phyloP scores from a whole-genome alignment of 2,329 filamentous ascomycete species.

The Botrytis fabae region DNA sequence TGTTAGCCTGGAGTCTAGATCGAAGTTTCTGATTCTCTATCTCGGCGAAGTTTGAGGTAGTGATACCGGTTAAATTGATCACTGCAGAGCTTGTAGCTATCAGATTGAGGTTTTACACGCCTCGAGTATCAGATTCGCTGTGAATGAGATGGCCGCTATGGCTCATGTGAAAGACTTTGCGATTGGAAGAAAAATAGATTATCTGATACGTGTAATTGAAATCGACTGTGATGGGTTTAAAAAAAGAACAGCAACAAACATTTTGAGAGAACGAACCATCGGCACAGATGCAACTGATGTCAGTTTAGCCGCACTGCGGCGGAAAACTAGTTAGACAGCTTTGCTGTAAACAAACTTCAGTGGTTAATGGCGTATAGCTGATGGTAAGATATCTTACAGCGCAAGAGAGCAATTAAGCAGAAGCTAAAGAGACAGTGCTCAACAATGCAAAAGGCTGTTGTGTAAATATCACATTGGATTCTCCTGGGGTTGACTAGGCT shows the following conservation, averaged over 20 bases:
- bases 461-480: neutral
- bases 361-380: neutral
- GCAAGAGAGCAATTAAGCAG: neutral
- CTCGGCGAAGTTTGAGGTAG: neutral
- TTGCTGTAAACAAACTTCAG: neutral
- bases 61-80: neutral
- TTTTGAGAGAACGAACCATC: neutral
- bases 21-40: neutral
- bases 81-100: neutral
- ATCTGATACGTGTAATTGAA: neutral
- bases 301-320: neutral
- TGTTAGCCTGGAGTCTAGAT: neutral
- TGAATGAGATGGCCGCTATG: neutral
- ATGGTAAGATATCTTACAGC: neutral
- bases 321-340: neutral
- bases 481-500: neutral
- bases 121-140: neutral
- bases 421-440: neutral
- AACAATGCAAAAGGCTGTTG: neutral
- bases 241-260: neutral
- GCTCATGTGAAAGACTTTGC: neutral
- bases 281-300: neutral
- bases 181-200: neutral
- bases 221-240: neutral
- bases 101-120: neutral